Evolutionary conservation across 2,329 filamentous ascomycete species (phyloP), one percentile per base, ranked within the genome.

Genomic region (Blumeria graminis): DNA sequence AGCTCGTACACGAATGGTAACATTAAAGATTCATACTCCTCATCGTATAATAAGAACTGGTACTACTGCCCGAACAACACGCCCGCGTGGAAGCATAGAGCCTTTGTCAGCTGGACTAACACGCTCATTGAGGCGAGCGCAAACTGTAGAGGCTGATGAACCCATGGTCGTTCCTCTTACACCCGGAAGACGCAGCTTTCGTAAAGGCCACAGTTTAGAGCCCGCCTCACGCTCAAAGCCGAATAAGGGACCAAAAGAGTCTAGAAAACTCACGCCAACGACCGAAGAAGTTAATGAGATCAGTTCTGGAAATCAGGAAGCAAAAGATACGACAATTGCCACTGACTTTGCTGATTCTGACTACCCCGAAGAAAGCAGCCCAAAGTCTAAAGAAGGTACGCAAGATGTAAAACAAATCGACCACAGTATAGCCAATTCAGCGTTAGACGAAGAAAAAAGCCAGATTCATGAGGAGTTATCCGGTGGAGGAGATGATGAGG

Each of bases 121-220:
- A 45, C 60, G 65, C 55, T 62, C 63, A 57, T 62, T 55, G 34
- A 67, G 64, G 36, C 61, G 65, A 43, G 65, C 64, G 54, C 62
- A 63, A 55, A 64, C 64, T 6, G 68, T 56, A 77, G 76, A 79
- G 51, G 69, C 70, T 0, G 73, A 75, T 34, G 75, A 78, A 46
- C 71, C 22, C 22, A 28, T 4, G 22, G 22, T 28, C 22, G 4
- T 28, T 28, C 22, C 22, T 28, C 22, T 28, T 28, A 28, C 22
- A 28, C 22, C 22, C 4, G 22, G 22, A 28, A 28, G 22, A 28
- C 22, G 22, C 22, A 28, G 2, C 22, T 28, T 28, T 28, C 22
- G 22, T 60, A 73, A 69, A 16, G 76, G 76, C 33, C 70, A 70
- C 56, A 80, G 76, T 61, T 78, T 78, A 0, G 78, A 82, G 60